A percentile compares a stretch with the other conserved stretches of the same genome.
These are phyloP conservation scores for Favolaschia claudopus DNA, from an alignment of 768 basidiomycete species.

Conservation along the genomic window DNA sequence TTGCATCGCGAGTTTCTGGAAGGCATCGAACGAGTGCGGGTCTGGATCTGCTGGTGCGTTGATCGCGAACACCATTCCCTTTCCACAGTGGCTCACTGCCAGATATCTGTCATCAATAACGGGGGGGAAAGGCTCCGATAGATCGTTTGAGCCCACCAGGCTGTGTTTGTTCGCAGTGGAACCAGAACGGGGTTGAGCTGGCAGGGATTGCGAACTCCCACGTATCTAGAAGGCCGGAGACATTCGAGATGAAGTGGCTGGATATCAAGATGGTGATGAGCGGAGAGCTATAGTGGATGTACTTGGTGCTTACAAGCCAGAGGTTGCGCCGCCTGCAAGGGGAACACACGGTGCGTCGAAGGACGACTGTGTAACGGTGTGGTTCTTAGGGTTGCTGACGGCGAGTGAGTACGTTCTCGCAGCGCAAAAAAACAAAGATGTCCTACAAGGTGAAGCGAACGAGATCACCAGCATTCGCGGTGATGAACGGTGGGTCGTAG, in stretches of 20 bases:
- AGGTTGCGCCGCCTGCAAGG: conserved; percentile 30
- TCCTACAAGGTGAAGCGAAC: conserved; percentile 31
- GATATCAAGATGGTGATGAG: not conserved
- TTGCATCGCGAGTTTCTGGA: conserved; percentile 18
- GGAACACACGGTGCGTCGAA: conserved; percentile 41
- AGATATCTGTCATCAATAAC: too few species aligned
- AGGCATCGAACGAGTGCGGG: conserved; percentile 32
- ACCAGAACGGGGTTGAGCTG: conserved; percentile 35
- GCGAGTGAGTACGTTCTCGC: not conserved
- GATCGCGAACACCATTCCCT: conserved; percentile 39
- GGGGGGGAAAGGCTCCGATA: too few species aligned
- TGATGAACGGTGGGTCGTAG: conserved; percentile 28
- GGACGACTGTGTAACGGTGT: conserved; percentile 44
- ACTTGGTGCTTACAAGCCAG: conserved; percentile 37
- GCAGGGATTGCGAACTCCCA: conserved; percentile 31
- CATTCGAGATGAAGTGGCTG: conserved; percentile 26
- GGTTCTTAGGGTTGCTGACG: conserved; percentile 34
- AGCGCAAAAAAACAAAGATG: not conserved
- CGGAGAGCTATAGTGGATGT: too few species aligned
- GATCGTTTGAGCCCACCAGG: conserved; percentile 33
- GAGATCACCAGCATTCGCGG: conserved; percentile 24
- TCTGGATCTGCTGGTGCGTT: conserved; percentile 31
- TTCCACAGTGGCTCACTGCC: too few species aligned
- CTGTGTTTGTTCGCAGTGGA: conserved; percentile 35
- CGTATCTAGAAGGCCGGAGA: conserved; percentile 12